phyloP scores from a whole-genome alignment of 1,284 basidiomycete genomes.

The Sanghuangporus baumii region DNA sequence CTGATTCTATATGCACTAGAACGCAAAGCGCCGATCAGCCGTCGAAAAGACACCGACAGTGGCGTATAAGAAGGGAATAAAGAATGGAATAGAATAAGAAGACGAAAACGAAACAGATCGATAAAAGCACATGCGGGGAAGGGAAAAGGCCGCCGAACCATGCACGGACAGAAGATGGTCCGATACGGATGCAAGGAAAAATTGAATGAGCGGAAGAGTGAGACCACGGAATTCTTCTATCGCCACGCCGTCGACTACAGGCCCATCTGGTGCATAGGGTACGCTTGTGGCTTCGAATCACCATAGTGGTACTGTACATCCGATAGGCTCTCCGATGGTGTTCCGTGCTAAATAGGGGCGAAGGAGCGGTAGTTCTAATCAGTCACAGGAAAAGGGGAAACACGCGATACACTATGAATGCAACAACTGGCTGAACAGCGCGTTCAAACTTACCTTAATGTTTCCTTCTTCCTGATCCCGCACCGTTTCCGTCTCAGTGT shows the following conservation, averaged over 20 bases:
- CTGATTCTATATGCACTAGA: too few relatives aligned
- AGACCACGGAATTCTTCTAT: too few relatives aligned
- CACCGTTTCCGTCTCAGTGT: conserved; percentile 15
- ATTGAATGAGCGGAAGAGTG: too few relatives aligned
- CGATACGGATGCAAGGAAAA: too few relatives aligned
- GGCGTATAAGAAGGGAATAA: background rate
- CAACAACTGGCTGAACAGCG: background rate
- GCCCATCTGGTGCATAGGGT: conserved; percentile 12
- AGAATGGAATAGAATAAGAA: background rate
- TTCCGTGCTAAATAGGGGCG: conserved; percentile 2
- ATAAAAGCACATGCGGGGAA: background rate
- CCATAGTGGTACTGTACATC: conserved; percentile 9
- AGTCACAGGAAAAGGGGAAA: background rate
- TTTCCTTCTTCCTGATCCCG: conserved; percentile 3
- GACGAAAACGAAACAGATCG: background rate
- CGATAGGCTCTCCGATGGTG: conserved; percentile 11
- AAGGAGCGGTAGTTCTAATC: conserved; percentile 5
- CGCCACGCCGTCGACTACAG: background rate
- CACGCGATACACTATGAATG: background rate
- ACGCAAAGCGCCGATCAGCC: background rate
- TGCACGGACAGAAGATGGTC: background rate
- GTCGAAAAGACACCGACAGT: background rate
- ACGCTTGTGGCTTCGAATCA: conserved; percentile 5
- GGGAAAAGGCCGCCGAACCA: background rate
- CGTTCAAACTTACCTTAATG: conserved; percentile 3